Base-by-base conservation (phyloP, 2,329 filamentous ascomycete species). In the Hymenoscyphus repandus region DNA sequence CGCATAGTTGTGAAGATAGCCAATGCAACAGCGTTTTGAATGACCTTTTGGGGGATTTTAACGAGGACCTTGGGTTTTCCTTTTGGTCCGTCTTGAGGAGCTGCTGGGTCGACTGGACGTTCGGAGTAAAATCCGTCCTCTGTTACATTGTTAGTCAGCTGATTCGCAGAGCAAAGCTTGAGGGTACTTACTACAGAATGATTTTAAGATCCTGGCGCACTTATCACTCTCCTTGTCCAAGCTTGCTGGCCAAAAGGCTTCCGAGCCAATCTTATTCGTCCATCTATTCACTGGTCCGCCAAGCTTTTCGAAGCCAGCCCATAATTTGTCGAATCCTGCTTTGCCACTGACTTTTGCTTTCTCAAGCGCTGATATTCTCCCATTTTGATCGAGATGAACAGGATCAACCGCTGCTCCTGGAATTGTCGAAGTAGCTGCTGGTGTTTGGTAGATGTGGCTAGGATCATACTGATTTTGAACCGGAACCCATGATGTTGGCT, bases 1-100 rank as follows among this genome's bases (percentile, higher is more conserved):
- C 91, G 84, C 90, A 96, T 95, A 32, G 89, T 95, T 1, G 90
- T 96, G 72, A 96, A 96, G 58, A 96, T 88, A 51, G 90, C 90
- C 46, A 96, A 78, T 12, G 88, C 91, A 61, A 91, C 89, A 34
- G 90, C 90, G 68, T 93, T 88, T 64, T 87, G 82, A 60, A 96
- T 88, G 52, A 96, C 88, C 64, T 85, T 79, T 49, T 83, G 74
- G 0, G 91, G 91, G 27, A 96, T 96, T 71, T 90, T 92, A 69
- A 91, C 88, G 15, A 88, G 65, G 43, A 85, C 80, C 53, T 72
- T 75, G 59, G 85, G 83, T 66, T 80, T 73, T 57, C 72, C 41
- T 74, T 75, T 44, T 74, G 74, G 44, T 69, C 64, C 54, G 13
- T 40, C 38, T 40, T 40, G 13, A 36, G 55, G 50, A 5, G 51